Conservation (phyloP, 139 green algal genomes). For the Closterium sp. region DNA sequence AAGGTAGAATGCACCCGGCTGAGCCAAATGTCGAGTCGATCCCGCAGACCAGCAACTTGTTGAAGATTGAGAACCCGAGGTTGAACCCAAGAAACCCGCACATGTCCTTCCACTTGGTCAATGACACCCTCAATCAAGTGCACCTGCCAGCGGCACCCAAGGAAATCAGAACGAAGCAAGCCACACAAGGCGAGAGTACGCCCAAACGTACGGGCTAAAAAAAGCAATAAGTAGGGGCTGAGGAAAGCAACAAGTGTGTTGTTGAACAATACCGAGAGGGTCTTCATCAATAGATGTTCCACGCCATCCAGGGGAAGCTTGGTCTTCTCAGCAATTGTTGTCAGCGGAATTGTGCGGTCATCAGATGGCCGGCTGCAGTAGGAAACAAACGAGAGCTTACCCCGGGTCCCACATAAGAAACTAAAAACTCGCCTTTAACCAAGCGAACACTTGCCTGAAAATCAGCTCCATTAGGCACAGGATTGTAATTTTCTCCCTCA, state of each 20-base stretch:
- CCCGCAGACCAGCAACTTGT: slow-evolving; percentile 65
- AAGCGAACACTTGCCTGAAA: slow-evolving; percentile 47
- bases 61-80: slow-evolving; percentile 81
- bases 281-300: slow-evolving; percentile 98
- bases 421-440: not conserved
- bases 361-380: slow-evolving; percentile 72
- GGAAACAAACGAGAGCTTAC: not conserved
- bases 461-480: slow-evolving; percentile 69
- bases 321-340: slow-evolving; percentile 70
- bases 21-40: slow-evolving; percentile 81
- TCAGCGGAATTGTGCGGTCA: slow-evolving; percentile 72
- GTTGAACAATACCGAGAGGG: slow-evolving; percentile 42
- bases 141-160: slow-evolving; percentile 30
- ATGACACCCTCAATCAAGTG: slow-evolving; percentile 90
- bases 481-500: slow-evolving; percentile 96
- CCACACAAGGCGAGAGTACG: no score
- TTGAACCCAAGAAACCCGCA: slow-evolving; percentile 87
- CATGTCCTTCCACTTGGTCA: slow-evolving; percentile 68
- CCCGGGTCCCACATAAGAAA: not conserved
- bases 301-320: slow-evolving; percentile 89
- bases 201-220: no score
- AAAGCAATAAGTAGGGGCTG: not conserved
- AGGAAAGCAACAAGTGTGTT: not conserved
- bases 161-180: not conserved
- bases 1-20: slow-evolving; percentile 70